Base-by-base conservation (phyloP, 2,329 filamentous ascomycete genomes). In the Phaeosphaeria sp. region DNA sequence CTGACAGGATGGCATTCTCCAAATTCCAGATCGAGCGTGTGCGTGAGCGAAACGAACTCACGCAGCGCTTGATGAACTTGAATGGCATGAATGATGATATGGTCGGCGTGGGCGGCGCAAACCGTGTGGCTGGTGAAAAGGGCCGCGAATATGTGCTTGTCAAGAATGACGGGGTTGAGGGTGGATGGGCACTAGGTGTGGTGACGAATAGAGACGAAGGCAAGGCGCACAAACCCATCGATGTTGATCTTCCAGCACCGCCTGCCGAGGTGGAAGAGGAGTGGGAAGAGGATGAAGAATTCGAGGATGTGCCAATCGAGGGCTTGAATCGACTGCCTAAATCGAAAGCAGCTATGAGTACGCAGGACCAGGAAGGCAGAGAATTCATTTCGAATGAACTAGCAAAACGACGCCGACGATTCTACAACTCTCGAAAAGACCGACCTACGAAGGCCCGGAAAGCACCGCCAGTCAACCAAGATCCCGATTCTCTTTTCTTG, bases 1-100 rank as follows among this genome's bases (percentile, higher is more conserved):
- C 95, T 0, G 90, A 99, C 74, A 88, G 95, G 23, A 97, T 99
- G 93, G 95, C 90, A 0, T 99, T 99, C 72, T 97, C 93, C 1
- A 90, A 85, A 60, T 99, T 99, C 72, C 95, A 99, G 77, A 97
- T 99, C 56, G 95, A 98, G 73, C 84, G 95, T 56, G 96, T 98
- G 11, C 87, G 85, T 65, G 94, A 99, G 79, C 85, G 96, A 50
- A 99, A 99, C 70, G 91, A 97, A 62, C 84, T 99, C 27, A 99
- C 96, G 0, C 95, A 99, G 74, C 85, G 94, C 41, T 81, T 99
- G 55, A 99, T 99, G 95, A 87, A 92, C 67, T 86, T 99, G 68
- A 93, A 94, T 67, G 94, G 93, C 36, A 96, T 96, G 91, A 89
- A 89, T 18, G 86, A 89, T 17, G 90, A 94, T 41, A 89, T 90